These are phyloP conservation scores for Magnaporthiopsis rhizophila DNA, from an alignment of 2,329 filamentous ascomycete species.

Conservation along the genomic window DNA sequence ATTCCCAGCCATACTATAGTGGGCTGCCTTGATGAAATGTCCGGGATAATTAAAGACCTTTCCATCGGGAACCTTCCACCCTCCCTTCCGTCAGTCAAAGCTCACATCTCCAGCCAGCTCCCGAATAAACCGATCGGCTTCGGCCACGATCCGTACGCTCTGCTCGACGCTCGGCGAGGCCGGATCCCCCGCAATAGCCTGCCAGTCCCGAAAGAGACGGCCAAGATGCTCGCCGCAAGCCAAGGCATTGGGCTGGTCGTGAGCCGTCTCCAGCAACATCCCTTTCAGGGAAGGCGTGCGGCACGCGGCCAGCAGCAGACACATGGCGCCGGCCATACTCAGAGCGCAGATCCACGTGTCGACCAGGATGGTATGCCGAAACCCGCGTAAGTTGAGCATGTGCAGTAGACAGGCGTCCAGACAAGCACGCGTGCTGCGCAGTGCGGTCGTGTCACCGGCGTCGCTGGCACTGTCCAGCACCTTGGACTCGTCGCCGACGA, in stretches of 20 bases:
- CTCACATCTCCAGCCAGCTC: constrained; percentile 15
- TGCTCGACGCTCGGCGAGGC: constrained; percentile 38
- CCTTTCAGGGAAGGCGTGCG: constrained; percentile 28
- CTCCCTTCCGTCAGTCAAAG: too few species aligned
- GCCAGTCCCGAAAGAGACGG: constrained; percentile 33
- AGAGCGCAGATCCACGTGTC: constrained; percentile 48
- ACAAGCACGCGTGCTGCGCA: constrained; percentile 34
- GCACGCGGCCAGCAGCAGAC: constrained; percentile 37
- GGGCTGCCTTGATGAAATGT: too few species aligned
- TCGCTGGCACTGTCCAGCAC: too few species aligned
- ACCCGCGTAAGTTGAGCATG: constrained; percentile 37
- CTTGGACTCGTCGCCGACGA: constrained; percentile 17
- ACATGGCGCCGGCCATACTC: constrained; percentile 42
- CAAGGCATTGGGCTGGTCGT: constrained; percentile 24
- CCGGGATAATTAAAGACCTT: too few species aligned
- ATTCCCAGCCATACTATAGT: too few species aligned
- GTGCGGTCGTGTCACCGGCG: constrained; percentile 17
- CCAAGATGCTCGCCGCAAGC: constrained; percentile 33
- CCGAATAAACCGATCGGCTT: constrained; percentile 33
- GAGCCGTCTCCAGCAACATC: constrained; percentile 20
- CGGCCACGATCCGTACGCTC: constrained; percentile 35
- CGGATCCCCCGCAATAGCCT: constrained; percentile 26
- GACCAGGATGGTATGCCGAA: constrained; percentile 41
- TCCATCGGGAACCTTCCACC: too few species aligned
- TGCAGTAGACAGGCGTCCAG: constrained; percentile 40